Percentiles rank a stretch among this genome's conserved stretches.
These are phyloP conservation scores for Radiomyces spectabilis DNA, from an alignment of 192 early-diverging fungal genomes.

Conservation along the genomic window DNA sequence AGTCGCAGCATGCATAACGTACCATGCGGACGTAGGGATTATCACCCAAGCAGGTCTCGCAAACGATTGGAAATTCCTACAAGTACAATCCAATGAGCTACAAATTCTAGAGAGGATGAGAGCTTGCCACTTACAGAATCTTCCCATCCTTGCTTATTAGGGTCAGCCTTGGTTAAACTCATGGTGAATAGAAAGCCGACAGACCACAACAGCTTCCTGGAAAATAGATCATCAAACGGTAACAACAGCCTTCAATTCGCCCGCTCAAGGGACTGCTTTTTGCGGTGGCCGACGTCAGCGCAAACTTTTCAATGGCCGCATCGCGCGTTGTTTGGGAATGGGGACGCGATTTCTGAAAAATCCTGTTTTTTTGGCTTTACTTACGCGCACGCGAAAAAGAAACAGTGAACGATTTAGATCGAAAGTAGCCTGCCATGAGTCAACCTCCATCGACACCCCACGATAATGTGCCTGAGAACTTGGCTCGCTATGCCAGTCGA, in stretches of 20 bases:
- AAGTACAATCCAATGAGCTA: no score
- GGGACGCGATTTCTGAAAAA: no score
- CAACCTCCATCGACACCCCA: not conserved
- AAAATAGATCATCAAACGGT: no score
- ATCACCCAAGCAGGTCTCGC: conserved; percentile 95
- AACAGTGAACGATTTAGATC: no score
- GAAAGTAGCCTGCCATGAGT: no score
- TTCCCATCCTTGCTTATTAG: conserved; percentile 58
- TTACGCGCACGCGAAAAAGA: not conserved
- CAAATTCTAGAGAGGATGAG: not conserved
- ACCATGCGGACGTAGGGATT: conserved; percentile 99
- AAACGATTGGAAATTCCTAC: conserved; percentile 81
- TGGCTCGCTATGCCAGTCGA: conserved; percentile 1
- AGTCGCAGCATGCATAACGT: no score
- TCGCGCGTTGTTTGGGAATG: no score
- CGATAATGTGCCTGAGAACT: no score
- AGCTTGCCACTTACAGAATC: conserved; percentile 37
- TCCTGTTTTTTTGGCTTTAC: not conserved
- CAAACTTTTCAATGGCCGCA: no score
- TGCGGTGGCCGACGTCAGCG: no score
- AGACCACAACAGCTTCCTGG: not conserved
- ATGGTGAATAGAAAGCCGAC: conserved; percentile 7
- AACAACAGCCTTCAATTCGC: no score
- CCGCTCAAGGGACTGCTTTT: no score
- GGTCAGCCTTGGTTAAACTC: conserved; percentile 46